Evolutionary conservation across 23 red algal species (phyloP), one percentile per base, ranked within the genome.

Genomic region (Gracilaria gracilis): DNA sequence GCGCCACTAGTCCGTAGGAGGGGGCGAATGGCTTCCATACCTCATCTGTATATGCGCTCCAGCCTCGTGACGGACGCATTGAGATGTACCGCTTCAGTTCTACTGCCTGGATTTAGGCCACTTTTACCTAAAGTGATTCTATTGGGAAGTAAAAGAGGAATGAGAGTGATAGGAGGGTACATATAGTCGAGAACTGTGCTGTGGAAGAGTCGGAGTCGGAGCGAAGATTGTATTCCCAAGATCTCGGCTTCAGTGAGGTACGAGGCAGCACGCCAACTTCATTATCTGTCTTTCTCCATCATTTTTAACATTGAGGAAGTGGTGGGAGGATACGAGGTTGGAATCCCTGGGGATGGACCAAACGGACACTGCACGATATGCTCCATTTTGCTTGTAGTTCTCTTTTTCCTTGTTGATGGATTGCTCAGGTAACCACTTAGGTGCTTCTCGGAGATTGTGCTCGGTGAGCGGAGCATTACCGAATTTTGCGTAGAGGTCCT

Each of bases 1-100:
- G 71, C 21, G 70, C 82, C 2, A 79, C 21, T 3, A 79, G 53
- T 49, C 75, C 75, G 21, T 53, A 79, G 14, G 75, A 14, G 4
- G 75, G 44, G 3, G 17, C 36, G 16, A 25, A 20, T 6, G 54
- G 31, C 20, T 79, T 79, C 75, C 39, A 79, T 4, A 49, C 75
- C 36, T 79, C 34, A 24, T 57, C 48, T 5, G 25, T 25, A 21
- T 25, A 42, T 1, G 7, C 9, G 11, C 34, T 27, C 34, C 71
- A 76, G 4, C 34, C 34, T 0, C 3, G 23, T 28, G 71, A 8
- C 5, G 46, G 39, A 6, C 71, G 33, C 71, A 76, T 76, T 0
- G 42, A 76, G 23, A 76, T 76, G 9, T 76, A 32, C 12, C 71
- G 71, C 27, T 62, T 29, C 0, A 62, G 27, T 8, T 62, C 23